These are phyloP conservation scores for Coemansia sp. DNA, from an alignment of 192 early-diverging fungal genomes.

Conservation along the genomic window DNA sequence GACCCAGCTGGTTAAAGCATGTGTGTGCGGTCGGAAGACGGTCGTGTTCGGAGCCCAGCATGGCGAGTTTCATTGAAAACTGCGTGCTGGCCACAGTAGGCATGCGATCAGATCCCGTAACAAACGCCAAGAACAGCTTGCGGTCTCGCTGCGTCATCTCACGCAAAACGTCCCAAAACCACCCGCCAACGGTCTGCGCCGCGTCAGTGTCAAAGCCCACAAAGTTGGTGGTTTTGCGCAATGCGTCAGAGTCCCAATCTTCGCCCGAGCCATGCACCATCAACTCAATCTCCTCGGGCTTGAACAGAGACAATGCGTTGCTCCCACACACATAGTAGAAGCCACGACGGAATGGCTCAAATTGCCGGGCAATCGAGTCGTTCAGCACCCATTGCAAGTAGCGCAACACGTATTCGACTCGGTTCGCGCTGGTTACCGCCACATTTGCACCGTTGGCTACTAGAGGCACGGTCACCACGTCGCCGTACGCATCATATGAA, in stretches of 20 bases:
- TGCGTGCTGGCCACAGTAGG: constrained; percentile 63
- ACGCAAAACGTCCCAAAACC: constrained; percentile 81
- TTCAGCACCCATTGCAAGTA: constrained; percentile 84
- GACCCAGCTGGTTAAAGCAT: constrained; percentile 88
- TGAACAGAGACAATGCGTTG: constrained; percentile 81
- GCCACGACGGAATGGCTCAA: constrained; percentile 81
- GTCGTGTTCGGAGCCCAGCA: constrained; percentile 61
- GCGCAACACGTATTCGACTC: constrained; percentile 75
- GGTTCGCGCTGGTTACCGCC: constrained; percentile 66
- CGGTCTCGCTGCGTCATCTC: constrained; percentile 65
- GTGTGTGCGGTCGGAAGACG: constrained; percentile 90
- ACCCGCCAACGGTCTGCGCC: constrained; percentile 42
- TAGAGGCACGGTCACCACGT: constrained; percentile 64
- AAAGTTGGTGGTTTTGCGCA: constrained; percentile 53
- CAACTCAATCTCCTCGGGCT: constrained; percentile 90
- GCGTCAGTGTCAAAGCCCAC: constrained; percentile 40
- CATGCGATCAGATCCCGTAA: constrained; percentile 90
- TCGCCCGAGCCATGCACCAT: constrained; percentile 82
- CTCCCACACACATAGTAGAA: constrained; percentile 87
- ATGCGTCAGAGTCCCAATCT: constrained; percentile 28
- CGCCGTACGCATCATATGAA: constrained; percentile 70
- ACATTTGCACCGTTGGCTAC: constrained; percentile 61
- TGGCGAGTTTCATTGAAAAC: constrained; percentile 68
- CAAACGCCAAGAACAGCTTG: constrained; percentile 79
- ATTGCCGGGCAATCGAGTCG: constrained; percentile 69